These are phyloP conservation scores for Celoporthe dispersa DNA, from an alignment of 2,329 filamentous ascomycete genomes.

Conservation along the genomic window DNA sequence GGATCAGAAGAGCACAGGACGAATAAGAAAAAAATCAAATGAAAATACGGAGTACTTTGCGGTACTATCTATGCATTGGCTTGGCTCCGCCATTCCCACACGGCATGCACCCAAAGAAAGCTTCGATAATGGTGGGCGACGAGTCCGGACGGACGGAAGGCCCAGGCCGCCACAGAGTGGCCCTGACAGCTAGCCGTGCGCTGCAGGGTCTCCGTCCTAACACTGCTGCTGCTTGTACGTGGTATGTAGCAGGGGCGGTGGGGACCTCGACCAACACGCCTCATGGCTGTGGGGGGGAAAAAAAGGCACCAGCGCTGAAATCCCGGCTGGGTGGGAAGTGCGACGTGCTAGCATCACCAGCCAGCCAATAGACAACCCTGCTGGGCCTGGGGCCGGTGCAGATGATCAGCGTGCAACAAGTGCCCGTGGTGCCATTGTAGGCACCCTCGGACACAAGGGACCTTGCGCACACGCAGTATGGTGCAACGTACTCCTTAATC, in stretches of 20 bases:
- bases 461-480: slow-evolving; percentile 12
- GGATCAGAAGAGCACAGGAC: not conserved
- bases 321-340: slow-evolving; percentile 26
- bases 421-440: not conserved
- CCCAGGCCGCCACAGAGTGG: slow-evolving; percentile 4
- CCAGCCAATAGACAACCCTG: slow-evolving; percentile 3
- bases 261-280: slow-evolving; percentile 11
- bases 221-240: not conserved
- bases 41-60: too few relatives aligned
- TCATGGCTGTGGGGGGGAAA: slow-evolving; percentile 22
- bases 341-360: not conserved
- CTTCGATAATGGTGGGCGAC: not conserved
- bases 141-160: slow-evolving; percentile 29
- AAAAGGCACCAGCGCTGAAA: not conserved
- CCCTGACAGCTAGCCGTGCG: not conserved
- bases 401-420: slow-evolving; percentile 18
- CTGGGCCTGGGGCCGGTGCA: not conserved
- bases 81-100: not conserved
- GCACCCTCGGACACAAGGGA: slow-evolving; percentile 27
- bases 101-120: not conserved
- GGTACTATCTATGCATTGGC: not conserved
- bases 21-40: not conserved
- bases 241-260: not conserved
- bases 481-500: not conserved
- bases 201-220: not conserved